phyloP scores from a whole-genome alignment of 306 rosid species.

The Morella rubra region DNA sequence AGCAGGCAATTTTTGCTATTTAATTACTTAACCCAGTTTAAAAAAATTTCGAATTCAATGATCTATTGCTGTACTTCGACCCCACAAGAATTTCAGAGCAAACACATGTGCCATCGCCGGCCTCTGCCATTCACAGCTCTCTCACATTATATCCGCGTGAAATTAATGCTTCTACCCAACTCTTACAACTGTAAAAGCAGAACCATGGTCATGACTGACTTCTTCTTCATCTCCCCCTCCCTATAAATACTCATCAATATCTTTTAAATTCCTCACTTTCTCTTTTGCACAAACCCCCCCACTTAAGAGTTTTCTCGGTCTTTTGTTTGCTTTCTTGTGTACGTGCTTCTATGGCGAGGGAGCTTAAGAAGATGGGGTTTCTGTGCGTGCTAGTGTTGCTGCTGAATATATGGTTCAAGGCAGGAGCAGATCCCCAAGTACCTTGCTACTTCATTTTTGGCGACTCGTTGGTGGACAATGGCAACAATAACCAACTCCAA shows the following conservation, averaged over 20 bases:
- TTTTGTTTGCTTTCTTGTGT: background rate
- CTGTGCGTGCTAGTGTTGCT: conserved; percentile 27
- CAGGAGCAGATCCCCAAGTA: conserved; percentile 55
- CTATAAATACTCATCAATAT: conserved; percentile 34
- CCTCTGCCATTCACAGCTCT: conserved; percentile 2
- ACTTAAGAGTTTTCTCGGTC: background rate
- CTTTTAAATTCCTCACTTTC: conserved; percentile 30
- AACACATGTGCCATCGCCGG: conserved; percentile 11
- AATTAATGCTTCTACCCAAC: conserved; percentile 62
- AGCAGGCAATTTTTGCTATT: too few relatives aligned
- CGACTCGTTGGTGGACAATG: conserved; percentile 86
- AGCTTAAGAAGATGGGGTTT: conserved; percentile 13
- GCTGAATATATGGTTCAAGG: conserved; percentile 32
- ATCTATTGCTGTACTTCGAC: too few relatives aligned
- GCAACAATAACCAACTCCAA: conserved; percentile 72
- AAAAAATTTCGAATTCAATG: too few relatives aligned
- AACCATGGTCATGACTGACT: background rate
- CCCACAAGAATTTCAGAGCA: background rate
- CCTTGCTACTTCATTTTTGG: conserved; percentile 96
- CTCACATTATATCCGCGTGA: conserved; percentile 64
- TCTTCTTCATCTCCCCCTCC: background rate
- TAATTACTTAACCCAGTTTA: too few relatives aligned
- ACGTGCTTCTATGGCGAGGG: conserved; percentile 18
- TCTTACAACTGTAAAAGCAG: conserved; percentile 47
- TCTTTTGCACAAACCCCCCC: background rate